phyloP scores from a whole-genome alignment of 2,329 filamentous ascomycete species.

The Dothistroma septosporum region DNA sequence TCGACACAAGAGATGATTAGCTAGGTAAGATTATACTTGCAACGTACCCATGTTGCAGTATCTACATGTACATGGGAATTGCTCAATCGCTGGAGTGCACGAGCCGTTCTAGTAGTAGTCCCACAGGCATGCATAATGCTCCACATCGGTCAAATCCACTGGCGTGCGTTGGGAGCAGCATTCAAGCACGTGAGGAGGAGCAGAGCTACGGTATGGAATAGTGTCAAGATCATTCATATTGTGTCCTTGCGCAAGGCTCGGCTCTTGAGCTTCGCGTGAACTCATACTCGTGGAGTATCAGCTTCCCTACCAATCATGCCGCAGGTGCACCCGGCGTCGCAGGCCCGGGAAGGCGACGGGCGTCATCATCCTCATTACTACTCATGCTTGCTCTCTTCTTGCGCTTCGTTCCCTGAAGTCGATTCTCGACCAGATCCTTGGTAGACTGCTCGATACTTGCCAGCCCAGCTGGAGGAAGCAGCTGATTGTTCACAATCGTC shows the following conservation, averaged over 20 bases:
- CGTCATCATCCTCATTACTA: background rate
- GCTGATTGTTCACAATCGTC: conserved; percentile 51
- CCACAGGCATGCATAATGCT: too few relatives aligned
- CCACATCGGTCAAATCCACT: too few relatives aligned
- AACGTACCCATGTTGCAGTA: too few relatives aligned
- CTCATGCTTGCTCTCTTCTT: conserved; percentile 13
- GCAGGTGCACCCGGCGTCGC: background rate
- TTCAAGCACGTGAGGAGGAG: too few relatives aligned
- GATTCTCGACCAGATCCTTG: conserved; percentile 3
- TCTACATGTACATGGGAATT: too few relatives aligned
- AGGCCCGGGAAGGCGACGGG: background rate
- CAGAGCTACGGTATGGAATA: too few relatives aligned
- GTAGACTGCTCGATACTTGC: conserved; percentile 2
- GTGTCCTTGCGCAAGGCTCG: background rate
- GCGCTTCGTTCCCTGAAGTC: conserved; percentile 12
- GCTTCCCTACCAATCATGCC: background rate
- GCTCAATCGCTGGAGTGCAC: too few relatives aligned
- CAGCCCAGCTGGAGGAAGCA: conserved; percentile 25
- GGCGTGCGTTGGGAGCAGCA: too few relatives aligned
- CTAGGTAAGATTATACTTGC: too few relatives aligned
- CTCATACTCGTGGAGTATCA: background rate
- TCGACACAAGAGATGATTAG: too few relatives aligned
- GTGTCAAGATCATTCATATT: too few relatives aligned
- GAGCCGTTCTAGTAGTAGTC: too few relatives aligned
- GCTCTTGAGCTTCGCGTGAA: background rate